A percentile compares a stretch with the other conserved stretches of the same genome.
phyloP scores from a whole-genome alignment of 352 stramenopile species.

The Phytopythium aichiense region DNA sequence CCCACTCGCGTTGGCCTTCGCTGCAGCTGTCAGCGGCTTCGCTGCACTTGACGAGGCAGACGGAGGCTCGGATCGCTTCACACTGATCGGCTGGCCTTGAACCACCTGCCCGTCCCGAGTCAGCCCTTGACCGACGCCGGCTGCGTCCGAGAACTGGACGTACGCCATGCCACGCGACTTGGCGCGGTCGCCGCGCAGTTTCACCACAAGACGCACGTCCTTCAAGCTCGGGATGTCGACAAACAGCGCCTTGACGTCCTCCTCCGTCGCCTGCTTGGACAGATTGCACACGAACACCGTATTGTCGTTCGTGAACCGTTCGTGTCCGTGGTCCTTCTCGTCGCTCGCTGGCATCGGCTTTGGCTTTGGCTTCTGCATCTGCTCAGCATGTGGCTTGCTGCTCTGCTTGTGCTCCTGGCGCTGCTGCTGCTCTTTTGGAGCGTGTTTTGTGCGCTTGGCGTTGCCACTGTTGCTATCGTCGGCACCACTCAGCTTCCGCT shows the following conservation, averaged over 20 bases:
- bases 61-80: conserved; percentile 49
- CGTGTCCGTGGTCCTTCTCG: conserved; percentile 30
- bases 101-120: conserved; percentile 26
- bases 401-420: conserved; percentile 1
- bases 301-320: conserved; percentile 49
- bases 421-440: conserved; percentile 5
- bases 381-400: neutral
- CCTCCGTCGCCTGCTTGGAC: conserved; percentile 47
- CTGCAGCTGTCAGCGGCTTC: neutral
- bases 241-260: conserved; percentile 52
- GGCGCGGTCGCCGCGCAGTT: conserved; percentile 44
- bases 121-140: conserved; percentile 32
- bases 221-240: conserved; percentile 37
- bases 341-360: neutral
- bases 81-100: conserved; percentile 35
- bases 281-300: conserved; percentile 72
- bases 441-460: conserved; percentile 26
- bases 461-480: conserved; percentile 1
- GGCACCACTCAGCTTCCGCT: conserved; percentile 12
- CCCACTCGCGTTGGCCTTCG: neutral
- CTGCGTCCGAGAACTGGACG: conserved; percentile 51
- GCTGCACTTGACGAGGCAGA: conserved; percentile 6
- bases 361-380: neutral
- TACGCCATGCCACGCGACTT: conserved; percentile 79
- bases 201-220: conserved; percentile 62